A percentile compares a stretch with the other conserved stretches of the same genome.
Evolutionary conservation across 2,329 filamentous ascomycete species (phyloP).

Genomic region (Pseudocercospora fijiensis): DNA sequence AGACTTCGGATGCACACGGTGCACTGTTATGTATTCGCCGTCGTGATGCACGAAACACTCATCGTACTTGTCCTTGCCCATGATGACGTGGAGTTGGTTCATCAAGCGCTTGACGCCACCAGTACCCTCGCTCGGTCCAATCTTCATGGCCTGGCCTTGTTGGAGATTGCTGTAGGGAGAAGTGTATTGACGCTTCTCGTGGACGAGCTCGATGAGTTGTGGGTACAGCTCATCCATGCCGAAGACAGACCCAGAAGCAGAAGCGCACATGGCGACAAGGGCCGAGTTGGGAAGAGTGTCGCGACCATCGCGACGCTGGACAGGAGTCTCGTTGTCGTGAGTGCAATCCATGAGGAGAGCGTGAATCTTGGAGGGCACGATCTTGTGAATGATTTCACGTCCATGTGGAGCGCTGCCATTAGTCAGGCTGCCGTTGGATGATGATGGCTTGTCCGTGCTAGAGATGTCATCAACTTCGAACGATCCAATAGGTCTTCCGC

Average conservation of each 20-base stretch:
- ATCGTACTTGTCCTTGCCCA: slow-evolving; percentile 92
- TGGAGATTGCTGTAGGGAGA: slow-evolving; percentile 66
- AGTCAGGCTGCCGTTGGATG: slow-evolving; percentile 33
- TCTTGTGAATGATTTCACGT: slow-evolving; percentile 70
- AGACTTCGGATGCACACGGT: slow-evolving; percentile 87
- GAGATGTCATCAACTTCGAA: slow-evolving; percentile 90
- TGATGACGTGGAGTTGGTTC: slow-evolving; percentile 90
- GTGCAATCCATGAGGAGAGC: slow-evolving; percentile 99
- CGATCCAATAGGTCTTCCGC: slow-evolving; percentile 90
- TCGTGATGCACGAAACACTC: slow-evolving; percentile 98
- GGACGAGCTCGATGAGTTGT: slow-evolving; percentile 85
- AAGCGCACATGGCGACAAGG: slow-evolving; percentile 92
- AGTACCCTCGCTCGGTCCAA: slow-evolving; percentile 76
- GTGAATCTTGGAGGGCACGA: slow-evolving; percentile 85
- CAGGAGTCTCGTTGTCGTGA: slow-evolving; percentile 94
- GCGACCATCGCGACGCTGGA: slow-evolving; percentile 89
- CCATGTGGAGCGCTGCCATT: slow-evolving; percentile 39
- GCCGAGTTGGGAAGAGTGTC: slow-evolving; percentile 94
- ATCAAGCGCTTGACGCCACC: slow-evolving; percentile 87
- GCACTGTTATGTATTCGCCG: slow-evolving; percentile 92
- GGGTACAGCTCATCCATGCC: slow-evolving; percentile 98
- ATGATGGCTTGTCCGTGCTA: slow-evolving; percentile 53
- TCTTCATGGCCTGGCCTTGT: slow-evolving; percentile 52
- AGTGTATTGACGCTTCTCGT: slow-evolving; percentile 80
- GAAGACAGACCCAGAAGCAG: slow-evolving; percentile 93